phyloP scores from a whole-genome alignment of 768 basidiomycete species.

The Kwoniella mangroviensis region DNA sequence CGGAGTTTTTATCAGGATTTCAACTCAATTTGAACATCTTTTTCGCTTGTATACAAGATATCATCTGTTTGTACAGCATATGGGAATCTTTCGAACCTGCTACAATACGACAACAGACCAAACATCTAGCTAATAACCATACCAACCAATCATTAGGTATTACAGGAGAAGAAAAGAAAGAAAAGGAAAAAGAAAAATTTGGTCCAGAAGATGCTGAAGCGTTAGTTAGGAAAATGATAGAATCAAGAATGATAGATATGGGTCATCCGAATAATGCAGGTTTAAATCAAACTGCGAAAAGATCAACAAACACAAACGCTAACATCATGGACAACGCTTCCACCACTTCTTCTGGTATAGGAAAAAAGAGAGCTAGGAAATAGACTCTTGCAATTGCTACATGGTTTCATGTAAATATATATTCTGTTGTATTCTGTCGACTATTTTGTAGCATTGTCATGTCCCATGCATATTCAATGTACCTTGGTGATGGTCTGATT shows the following conservation, averaged over 20 bases:
- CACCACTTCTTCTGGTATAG: background rate
- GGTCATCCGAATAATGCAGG: conserved; percentile 47
- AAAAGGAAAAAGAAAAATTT: conserved; percentile 34
- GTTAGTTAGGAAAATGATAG: conserved; percentile 48
- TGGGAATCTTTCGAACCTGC: conserved; percentile 76
- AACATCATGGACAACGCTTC: background rate
- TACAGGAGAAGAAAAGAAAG: conserved; percentile 2
- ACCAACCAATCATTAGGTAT: background rate
- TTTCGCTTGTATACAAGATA: conserved; percentile 85
- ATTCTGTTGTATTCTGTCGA: too few species aligned
- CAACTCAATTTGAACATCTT: conserved; percentile 82
- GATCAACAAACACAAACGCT: background rate
- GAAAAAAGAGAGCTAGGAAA: conserved; percentile 31
- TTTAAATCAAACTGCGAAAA: conserved; percentile 2
- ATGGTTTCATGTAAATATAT: too few species aligned
- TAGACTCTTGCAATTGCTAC: background rate
- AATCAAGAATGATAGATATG: conserved; percentile 46
- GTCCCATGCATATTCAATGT: too few species aligned
- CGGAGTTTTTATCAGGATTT: conserved; percentile 75
- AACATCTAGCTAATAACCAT: background rate
- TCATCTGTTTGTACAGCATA: conserved; percentile 82
- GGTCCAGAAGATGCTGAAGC: conserved; percentile 47
- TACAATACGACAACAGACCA: conserved; percentile 19
- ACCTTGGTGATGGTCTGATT: too few species aligned
- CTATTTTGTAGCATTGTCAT: too few species aligned